A percentile compares a stretch with the other conserved stretches of the same genome.
phyloP scores from a whole-genome alignment of 495 filamentous ascomycete species.

The Tuber umbilicatum region DNA sequence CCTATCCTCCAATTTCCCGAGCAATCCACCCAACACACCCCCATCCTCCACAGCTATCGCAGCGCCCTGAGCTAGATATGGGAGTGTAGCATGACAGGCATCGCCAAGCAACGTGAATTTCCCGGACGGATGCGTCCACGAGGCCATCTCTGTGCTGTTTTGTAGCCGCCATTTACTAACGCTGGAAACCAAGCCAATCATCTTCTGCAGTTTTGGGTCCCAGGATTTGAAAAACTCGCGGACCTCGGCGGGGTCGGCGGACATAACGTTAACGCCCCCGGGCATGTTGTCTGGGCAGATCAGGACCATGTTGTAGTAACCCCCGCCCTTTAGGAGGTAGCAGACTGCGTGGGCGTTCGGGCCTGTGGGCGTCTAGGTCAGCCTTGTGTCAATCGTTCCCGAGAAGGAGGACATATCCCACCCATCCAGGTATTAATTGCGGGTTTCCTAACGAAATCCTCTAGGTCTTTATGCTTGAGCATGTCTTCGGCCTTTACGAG shows the following conservation, averaged over 20 bases:
- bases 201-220: constrained; percentile 50
- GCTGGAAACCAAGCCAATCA: constrained; percentile 46
- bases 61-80: constrained; percentile 59
- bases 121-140: constrained; percentile 44
- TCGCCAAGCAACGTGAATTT: constrained; percentile 50
- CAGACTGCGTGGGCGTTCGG: constrained; percentile 53
- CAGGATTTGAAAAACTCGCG: constrained; percentile 48
- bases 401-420: background rate
- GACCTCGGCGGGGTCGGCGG: constrained; percentile 49
- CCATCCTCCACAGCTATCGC: constrained; percentile 54
- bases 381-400: background rate
- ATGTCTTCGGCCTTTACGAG: constrained; percentile 50
- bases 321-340: constrained; percentile 51
- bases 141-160: constrained; percentile 42
- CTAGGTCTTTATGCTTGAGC: constrained; percentile 47
- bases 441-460: constrained; percentile 48
- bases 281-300: constrained; percentile 52
- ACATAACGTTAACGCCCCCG: constrained; percentile 44
- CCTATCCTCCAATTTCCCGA: constrained; percentile 42
- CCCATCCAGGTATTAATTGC: constrained; percentile 68
- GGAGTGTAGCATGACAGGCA: constrained; percentile 62
- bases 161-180: constrained; percentile 52
- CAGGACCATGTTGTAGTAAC: constrained; percentile 55
- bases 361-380: constrained; percentile 37
- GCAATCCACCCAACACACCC: constrained; percentile 48